Evolutionary conservation across 495 filamentous ascomycete genomes (phyloP).

Genomic region (Daldinia caldariorum): DNA sequence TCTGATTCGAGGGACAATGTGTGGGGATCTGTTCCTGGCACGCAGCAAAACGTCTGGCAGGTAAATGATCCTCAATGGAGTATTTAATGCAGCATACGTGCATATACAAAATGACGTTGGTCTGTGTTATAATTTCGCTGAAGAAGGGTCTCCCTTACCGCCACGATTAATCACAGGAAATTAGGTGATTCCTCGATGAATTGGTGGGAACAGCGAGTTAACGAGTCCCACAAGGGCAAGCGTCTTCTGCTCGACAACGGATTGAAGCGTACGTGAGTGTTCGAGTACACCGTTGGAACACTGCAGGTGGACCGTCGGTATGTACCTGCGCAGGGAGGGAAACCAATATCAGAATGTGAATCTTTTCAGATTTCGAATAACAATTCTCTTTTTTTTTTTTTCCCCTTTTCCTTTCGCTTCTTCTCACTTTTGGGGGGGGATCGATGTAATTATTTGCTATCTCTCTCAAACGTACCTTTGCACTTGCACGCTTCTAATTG

Average conservation of each 20-base stretch:
- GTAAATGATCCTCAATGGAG: conserved; percentile 44
- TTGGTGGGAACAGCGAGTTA: conserved; percentile 74
- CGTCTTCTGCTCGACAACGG: conserved; percentile 52
- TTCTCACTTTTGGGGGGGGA: neutral
- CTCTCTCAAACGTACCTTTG: conserved; percentile 45
- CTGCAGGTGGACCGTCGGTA: conserved; percentile 53
- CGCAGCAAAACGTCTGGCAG: conserved; percentile 44
- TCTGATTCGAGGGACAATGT: conserved; percentile 44
- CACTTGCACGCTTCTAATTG: conserved; percentile 48
- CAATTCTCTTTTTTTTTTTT: conserved; percentile 10
- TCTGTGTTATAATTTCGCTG: conserved; percentile 48
- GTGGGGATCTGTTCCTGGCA: conserved; percentile 45
- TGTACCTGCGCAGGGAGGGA: conserved; percentile 55
- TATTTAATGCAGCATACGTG: conserved; percentile 46
- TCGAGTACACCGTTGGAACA: conserved; percentile 65
- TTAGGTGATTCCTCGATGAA: conserved; percentile 57
- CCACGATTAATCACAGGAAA: conserved; percentile 67
- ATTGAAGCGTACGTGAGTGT: conserved; percentile 55
- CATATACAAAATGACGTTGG: conserved; percentile 43
- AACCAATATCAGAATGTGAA: conserved; percentile 46
- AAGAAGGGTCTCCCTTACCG: conserved; percentile 69
- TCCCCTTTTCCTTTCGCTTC: neutral
- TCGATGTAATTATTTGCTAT: neutral
- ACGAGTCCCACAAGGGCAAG: conserved; percentile 72
- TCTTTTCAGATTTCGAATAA: conserved; percentile 10